Conservation (phyloP, 306 rosid genomes). For the Casuarina cunninghamiana region DNA sequence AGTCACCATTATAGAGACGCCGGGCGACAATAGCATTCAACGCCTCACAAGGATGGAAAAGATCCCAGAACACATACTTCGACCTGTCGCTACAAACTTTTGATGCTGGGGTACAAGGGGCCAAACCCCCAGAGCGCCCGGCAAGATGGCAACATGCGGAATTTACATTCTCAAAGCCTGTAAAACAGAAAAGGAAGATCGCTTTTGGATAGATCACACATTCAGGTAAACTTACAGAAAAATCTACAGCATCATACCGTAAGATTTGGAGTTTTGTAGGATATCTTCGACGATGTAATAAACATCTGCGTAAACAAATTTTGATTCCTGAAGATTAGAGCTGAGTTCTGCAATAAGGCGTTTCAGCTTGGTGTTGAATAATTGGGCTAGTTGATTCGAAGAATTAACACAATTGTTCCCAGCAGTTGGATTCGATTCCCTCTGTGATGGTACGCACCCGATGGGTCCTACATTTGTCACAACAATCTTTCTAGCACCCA, state of each 20-base stretch:
- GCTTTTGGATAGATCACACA: not conserved
- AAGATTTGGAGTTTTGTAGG: slow-evolving; percentile 40
- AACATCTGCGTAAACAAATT: slow-evolving; percentile 68
- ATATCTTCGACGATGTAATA: slow-evolving; percentile 56
- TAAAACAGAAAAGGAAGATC: not conserved
- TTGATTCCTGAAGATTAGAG: slow-evolving; percentile 38
- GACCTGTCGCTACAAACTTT: slow-evolving; percentile 56
- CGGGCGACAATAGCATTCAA: slow-evolving; percentile 46
- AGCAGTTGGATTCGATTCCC: slow-evolving; percentile 55
- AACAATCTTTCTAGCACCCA: slow-evolving; percentile 67
- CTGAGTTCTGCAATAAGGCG: slow-evolving; percentile 46
- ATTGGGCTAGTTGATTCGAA: slow-evolving; percentile 51
- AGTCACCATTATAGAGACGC: slow-evolving; percentile 52
- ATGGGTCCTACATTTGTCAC: slow-evolving; percentile 77
- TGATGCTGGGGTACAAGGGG: slow-evolving; percentile 54
- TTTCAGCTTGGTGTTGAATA: slow-evolving; percentile 52
- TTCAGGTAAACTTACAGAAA: no score
- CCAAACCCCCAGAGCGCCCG: slow-evolving; percentile 63
- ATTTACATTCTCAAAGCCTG: slow-evolving; percentile 57
- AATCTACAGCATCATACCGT: slow-evolving; percentile 34
- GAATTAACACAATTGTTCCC: slow-evolving; percentile 48
- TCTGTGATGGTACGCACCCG: slow-evolving; percentile 72
- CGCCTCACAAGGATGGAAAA: slow-evolving; percentile 69
- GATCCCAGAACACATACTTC: slow-evolving; percentile 71
- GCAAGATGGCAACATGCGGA: slow-evolving; percentile 60